Percentiles rank a stretch among this genome's conserved stretches.
Conservation (phyloP, 257 asterid genomes). For the Linderniella brevidens region DNA sequence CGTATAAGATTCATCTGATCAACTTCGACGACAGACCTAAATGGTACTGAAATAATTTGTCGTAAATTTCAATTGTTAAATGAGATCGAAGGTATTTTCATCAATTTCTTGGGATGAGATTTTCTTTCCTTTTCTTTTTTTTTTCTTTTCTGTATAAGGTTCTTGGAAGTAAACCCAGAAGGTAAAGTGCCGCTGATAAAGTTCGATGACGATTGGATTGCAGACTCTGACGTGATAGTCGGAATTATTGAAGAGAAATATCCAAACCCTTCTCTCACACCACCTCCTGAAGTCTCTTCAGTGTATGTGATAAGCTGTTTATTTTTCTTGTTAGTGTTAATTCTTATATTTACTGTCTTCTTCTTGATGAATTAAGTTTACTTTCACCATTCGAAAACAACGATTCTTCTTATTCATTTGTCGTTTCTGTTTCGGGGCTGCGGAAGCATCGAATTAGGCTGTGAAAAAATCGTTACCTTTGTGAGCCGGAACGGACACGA, state of each 20-base stretch:
- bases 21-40: conserved; percentile 41
- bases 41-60: conserved; percentile 21
- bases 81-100: neutral
- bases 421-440: too few relatives aligned
- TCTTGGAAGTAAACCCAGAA: conserved; percentile 49
- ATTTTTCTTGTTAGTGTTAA: conserved; percentile 2
- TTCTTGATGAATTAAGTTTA: neutral
- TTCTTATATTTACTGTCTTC: neutral
- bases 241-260: conserved; percentile 61
- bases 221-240: conserved; percentile 75
- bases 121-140: neutral
- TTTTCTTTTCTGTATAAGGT: conserved; percentile 22
- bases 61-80: neutral
- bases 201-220: conserved; percentile 53
- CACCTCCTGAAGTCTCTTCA: conserved; percentile 47
- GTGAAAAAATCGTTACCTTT: conserved; percentile 1
- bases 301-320: conserved; percentile 23
- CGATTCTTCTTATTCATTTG: too few relatives aligned
- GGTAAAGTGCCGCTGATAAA: conserved; percentile 73
- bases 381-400: too few relatives aligned
- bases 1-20: conserved; percentile 43
- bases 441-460: too few relatives aligned
- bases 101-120: conserved; percentile 1
- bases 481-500: too few relatives aligned
- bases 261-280: conserved; percentile 45